These are phyloP conservation scores for Saccharomyces hybrid DNA, from an alignment of 1,139 yeast species.

Conservation along the genomic window DNA sequence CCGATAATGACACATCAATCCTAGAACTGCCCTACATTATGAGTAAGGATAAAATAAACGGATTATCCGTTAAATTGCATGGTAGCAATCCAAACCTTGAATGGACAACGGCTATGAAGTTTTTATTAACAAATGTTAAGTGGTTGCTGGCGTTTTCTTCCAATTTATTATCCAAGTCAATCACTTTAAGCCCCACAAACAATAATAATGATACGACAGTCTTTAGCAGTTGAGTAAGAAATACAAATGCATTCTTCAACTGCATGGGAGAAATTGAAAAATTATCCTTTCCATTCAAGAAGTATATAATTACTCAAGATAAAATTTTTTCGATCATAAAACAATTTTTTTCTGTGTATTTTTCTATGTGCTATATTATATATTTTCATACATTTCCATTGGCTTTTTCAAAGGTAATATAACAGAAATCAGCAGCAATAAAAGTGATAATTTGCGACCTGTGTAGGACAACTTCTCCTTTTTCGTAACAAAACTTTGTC, in stretches of 20 bases:
- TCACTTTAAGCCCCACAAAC: neutral
- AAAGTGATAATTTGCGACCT: no score
- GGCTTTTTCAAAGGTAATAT: neutral
- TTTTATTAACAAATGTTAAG: constrained; percentile 55
- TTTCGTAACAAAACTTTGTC: no score
- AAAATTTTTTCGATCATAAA: neutral
- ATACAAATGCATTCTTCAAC: neutral
- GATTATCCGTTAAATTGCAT: constrained; percentile 63
- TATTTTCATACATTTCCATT: neutral
- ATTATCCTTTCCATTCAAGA: neutral
- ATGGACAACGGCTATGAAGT: constrained; percentile 90
- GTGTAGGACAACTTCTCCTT: no score
- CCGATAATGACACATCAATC: neutral
- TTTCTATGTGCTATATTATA: neutral
- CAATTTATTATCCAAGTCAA: constrained; percentile 8
- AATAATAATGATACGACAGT: neutral
- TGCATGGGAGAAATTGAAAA: neutral
- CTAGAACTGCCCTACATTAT: constrained; percentile 63
- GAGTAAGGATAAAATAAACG: constrained; percentile 64
- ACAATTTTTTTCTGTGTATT: neutral
- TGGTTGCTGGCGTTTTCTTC: constrained; percentile 37
- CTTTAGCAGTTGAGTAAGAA: neutral
- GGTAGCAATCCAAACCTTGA: constrained; percentile 58
- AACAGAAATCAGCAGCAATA: neutral
- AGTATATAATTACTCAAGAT: neutral